These are phyloP conservation scores for Monosporascus sp. DNA, from an alignment of 2,329 filamentous ascomycete genomes.

Conservation along the genomic window DNA sequence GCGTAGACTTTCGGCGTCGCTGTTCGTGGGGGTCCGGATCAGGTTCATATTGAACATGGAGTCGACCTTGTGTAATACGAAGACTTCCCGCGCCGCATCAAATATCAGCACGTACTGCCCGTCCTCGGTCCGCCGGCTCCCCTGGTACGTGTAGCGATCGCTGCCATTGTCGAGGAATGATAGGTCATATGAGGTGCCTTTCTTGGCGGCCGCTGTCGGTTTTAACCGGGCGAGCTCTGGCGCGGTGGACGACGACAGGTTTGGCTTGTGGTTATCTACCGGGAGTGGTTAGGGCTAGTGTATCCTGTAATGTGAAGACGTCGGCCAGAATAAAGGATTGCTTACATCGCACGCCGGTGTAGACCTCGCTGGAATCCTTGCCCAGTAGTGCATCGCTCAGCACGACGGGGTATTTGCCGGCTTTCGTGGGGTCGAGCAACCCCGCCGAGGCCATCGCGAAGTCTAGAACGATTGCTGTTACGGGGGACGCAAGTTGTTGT, in stretches of 20 bases:
- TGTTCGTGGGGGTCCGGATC: constrained; percentile 60
- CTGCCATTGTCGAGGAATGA: constrained; percentile 46
- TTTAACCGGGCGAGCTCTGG: constrained; percentile 47
- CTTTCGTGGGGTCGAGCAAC: constrained; percentile 52
- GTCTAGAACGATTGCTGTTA: neutral
- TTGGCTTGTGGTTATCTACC: constrained; percentile 58
- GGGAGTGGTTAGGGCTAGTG: constrained; percentile 2
- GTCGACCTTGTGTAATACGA: constrained; percentile 76
- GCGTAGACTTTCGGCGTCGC: constrained; percentile 57
- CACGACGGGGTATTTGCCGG: constrained; percentile 58
- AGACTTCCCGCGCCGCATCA: constrained; percentile 66
- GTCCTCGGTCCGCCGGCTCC: constrained; percentile 50
- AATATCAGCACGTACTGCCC: constrained; percentile 67
- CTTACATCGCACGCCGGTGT: constrained; percentile 57
- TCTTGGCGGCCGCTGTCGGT: constrained; percentile 41
- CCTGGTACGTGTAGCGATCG: constrained; percentile 55
- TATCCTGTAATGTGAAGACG: too few relatives aligned
- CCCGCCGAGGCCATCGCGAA: constrained; percentile 23
- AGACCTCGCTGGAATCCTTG: constrained; percentile 51
- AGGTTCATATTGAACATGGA: constrained; percentile 88
- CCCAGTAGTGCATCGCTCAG: constrained; percentile 57
- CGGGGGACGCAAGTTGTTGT: too few relatives aligned
- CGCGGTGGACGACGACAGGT: constrained; percentile 42
- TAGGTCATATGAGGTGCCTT: constrained; percentile 50
- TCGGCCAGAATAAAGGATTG: neutral